phyloP scores from a whole-genome alignment of 805 yeast genomes.

The Blastobotrys chiropterorum region DNA sequence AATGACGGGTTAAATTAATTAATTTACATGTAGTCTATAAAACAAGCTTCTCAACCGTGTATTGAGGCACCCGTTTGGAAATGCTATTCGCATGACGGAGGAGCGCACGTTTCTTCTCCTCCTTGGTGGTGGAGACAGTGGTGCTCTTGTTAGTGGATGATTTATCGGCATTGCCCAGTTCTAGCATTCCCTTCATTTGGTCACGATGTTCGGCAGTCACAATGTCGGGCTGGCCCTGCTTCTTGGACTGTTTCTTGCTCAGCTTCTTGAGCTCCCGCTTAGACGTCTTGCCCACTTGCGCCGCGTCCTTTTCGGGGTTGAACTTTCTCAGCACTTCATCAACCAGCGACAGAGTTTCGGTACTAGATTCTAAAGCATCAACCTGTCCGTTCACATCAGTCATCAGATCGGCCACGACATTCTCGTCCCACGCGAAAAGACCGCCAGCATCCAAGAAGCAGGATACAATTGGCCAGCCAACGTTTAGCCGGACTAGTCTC shows the following conservation, averaged over 20 bases:
- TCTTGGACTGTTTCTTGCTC: conserved; percentile 14
- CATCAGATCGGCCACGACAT: conserved; percentile 42
- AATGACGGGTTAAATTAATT: neutral
- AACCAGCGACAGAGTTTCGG: conserved; percentile 20
- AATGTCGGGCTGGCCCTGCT: conserved; percentile 12
- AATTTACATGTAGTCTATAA: conserved; percentile 11
- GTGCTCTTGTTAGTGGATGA: neutral
- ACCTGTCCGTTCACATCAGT: conserved; percentile 43
- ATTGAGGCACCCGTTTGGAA: conserved; percentile 24
- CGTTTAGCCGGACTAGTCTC: conserved; percentile 40
- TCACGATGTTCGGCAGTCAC: conserved; percentile 13
- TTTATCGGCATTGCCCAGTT: conserved; percentile 8
- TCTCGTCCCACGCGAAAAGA: conserved; percentile 54
- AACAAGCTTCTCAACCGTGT: conserved; percentile 29
- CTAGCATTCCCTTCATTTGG: conserved; percentile 13
- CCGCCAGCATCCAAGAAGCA: conserved; percentile 70
- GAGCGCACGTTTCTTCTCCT: conserved; percentile 9
- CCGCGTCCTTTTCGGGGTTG: conserved; percentile 17
- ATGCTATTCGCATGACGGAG: conserved; percentile 14
- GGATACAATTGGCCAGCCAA: conserved; percentile 57
- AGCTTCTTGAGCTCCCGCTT: conserved; percentile 23
- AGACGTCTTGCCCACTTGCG: conserved; percentile 10
- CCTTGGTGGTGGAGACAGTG: neutral
- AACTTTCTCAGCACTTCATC: conserved; percentile 24
- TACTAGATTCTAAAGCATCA: conserved; percentile 28